Evolutionary conservation across 2,329 filamentous ascomycete genomes (phyloP), one percentile per base, ranked within the genome.

Genomic region (Cordyceps javanica): DNA sequence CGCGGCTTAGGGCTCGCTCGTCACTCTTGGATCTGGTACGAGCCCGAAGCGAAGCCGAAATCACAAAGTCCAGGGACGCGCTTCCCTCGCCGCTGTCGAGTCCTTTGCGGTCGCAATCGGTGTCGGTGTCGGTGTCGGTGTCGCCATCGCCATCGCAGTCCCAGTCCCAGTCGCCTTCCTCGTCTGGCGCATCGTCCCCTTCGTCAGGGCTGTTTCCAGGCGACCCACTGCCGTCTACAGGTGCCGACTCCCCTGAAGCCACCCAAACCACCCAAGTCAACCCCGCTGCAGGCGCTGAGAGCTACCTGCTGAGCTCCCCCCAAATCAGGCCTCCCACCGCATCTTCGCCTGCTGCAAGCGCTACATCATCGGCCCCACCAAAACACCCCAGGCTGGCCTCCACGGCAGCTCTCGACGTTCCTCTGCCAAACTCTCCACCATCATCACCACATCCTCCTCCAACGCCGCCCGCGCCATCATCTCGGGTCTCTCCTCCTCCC

Each of bases 381-480:
- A 39, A n/a, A 56, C 58, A 42, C 34, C 60, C 50, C 48, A 57
- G 58, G 52, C 59, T 56, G 32, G 36, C 65, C 62, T 57, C 60
- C 61, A 38, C 41, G 8, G 60, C 63, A 67, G 65, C 65, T 63
- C 63, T 69, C 60, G 65, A 70, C 63, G 63, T 69, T 64, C 70
- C 72, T 69, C 69, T 73, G 64, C 72, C 72, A 71, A 68, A 72
- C 66, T 75, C 74, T 71, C 70, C 70, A 65, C 69, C 70, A 65
- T 66, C 68, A 69, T 66, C 72, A 64, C 66, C 67, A 64, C 65
- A 66, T 64, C 64, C 66, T 62, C 61, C 66, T 62, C 61, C 67
- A 62, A 64, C 68, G 61, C 65, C 70, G 65, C 67, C 61, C 65
- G 50, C 64, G 55, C 51, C 63, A 62, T 60, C 58, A 57, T 59